phyloP scores from a whole-genome alignment of 768 basidiomycete species.

The Fomitopsis serialis region DNA sequence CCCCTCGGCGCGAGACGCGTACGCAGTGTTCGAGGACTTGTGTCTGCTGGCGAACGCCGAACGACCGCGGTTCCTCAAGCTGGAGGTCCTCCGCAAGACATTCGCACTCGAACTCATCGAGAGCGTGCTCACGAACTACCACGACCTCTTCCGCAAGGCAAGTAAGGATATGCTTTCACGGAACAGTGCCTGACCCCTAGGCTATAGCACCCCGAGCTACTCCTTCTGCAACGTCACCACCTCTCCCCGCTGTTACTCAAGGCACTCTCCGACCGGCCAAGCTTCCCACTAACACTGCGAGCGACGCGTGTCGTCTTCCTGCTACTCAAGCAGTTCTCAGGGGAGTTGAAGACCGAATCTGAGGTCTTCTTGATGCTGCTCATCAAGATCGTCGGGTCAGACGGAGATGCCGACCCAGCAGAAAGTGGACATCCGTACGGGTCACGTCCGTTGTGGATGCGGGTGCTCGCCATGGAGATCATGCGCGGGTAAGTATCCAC shows the following conservation, averaged over 20 bases:
- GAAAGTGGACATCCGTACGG: constrained; percentile 16
- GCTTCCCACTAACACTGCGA: constrained; percentile 85
- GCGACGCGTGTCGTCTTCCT: constrained; percentile 93
- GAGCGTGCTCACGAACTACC: constrained; percentile 91
- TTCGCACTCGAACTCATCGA: constrained; percentile 97
- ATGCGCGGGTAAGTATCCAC: constrained; percentile 62
- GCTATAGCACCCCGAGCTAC: constrained; percentile 63
- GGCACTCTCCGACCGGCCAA: constrained; percentile 72
- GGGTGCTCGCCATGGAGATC: constrained; percentile 89
- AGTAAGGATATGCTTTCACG: constrained; percentile 2
- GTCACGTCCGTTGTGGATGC: constrained; percentile 72
- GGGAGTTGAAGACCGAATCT: constrained; percentile 73
- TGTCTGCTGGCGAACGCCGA: constrained; percentile 84
- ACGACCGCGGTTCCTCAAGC: constrained; percentile 74
- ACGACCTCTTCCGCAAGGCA: constrained; percentile 79
- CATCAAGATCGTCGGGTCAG: constrained; percentile 59
- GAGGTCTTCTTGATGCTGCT: constrained; percentile 82
- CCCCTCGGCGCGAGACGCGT: constrained; percentile 80
- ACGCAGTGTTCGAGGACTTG: constrained; percentile 86
- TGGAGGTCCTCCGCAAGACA: constrained; percentile 82
- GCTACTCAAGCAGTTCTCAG: constrained; percentile 85
- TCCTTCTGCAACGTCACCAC: constrained; percentile 83
- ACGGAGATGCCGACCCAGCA: constrained; percentile 25
- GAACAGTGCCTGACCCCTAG: not conserved
- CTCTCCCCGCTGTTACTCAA: constrained; percentile 88